Base-by-base conservation (phyloP, 352 stramenopile species). In the Salisapilia sapeloensis region DNA sequence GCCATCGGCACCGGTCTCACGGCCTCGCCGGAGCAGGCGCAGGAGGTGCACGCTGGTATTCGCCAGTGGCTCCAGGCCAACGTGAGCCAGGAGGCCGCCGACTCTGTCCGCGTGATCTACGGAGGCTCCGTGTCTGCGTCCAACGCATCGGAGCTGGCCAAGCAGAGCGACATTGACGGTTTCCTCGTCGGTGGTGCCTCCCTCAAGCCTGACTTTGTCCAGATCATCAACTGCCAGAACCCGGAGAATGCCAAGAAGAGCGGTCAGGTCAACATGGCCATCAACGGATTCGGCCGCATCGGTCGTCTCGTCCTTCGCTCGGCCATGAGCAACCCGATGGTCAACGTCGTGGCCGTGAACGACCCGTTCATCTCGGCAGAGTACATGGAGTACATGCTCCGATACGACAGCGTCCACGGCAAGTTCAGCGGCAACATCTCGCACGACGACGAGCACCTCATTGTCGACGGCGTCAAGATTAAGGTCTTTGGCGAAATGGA, bases 271-370 rank as follows among this genome's bases (percentile, higher is more conserved):
- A 96, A 94, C 53, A 60, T 99, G 21, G 94, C 86, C 39, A 98
- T 99, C 76, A 99, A 99, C 56, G 95, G 95, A 29, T 99, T 99
- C 51, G 95, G 95, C 39, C 87, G 95, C 46, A 99, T 99, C 41
- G 95, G 95, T 28, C 82, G 94, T 70, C 72, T 98, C 23, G 93
- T 98, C 29, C 78, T 97, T 40, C 84, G 93, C 33, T 81, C 87
- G 25, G 86, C 89, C 17, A 49, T 87, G 70, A 54, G 42, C 18
- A 92, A 93, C 53, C 76, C 76, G 9, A 37, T 82, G 10, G 80
- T 93, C 46, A 83, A 94, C 38, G 59, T 96, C 33, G 81, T 94
- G 3, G 87, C 86, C 6, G 91, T 97, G 51, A 96, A 96, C 49
- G 87, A 96, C 52, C 85, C 85, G 27, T 96, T 97, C 60, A 93